Conservation (phyloP, 768 basidiomycete genomes). For the Agaricus subrufescens region DNA sequence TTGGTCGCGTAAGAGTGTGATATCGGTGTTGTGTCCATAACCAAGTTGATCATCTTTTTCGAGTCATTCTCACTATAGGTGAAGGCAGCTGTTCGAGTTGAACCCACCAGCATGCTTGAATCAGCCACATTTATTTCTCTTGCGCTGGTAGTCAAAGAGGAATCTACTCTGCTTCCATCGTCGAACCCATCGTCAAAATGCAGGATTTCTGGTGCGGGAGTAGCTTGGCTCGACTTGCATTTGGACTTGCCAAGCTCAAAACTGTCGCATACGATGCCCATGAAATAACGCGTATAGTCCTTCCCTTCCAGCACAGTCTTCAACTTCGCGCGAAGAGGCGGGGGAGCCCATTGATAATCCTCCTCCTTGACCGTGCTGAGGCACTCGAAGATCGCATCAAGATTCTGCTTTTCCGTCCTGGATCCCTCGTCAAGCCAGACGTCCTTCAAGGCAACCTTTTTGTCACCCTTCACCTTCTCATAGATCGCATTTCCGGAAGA, state of each 20-base stretch:
- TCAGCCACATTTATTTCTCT: not conserved
- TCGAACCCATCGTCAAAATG: not conserved
- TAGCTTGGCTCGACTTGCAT: not conserved
- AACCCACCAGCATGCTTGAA: not conserved
- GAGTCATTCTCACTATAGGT: not conserved
- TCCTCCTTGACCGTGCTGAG: not conserved
- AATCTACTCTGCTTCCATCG: not conserved
- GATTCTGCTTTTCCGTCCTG: slow-evolving; percentile 12
- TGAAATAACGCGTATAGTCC: not conserved
- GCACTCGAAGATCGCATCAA: slow-evolving; percentile 9
- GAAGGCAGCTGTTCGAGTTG: not conserved
- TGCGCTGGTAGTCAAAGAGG: not conserved
- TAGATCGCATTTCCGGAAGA: not conserved
- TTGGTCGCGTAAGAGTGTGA: not conserved
- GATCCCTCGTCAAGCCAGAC: slow-evolving; percentile 15
- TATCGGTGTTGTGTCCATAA: not conserved
- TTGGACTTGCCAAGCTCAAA: not conserved
- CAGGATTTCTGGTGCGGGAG: not conserved
- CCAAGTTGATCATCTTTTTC: not conserved
- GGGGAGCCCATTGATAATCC: not conserved
- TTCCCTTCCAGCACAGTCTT: not conserved
- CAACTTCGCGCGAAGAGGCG: not conserved
- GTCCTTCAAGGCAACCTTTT: slow-evolving; percentile 14
- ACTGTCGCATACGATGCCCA: slow-evolving; percentile 1
- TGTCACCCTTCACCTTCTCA: not conserved